Evolutionary conservation across 768 basidiomycete species (phyloP), one percentile per base, ranked within the genome.

Genomic region (Russula compacta): DNA sequence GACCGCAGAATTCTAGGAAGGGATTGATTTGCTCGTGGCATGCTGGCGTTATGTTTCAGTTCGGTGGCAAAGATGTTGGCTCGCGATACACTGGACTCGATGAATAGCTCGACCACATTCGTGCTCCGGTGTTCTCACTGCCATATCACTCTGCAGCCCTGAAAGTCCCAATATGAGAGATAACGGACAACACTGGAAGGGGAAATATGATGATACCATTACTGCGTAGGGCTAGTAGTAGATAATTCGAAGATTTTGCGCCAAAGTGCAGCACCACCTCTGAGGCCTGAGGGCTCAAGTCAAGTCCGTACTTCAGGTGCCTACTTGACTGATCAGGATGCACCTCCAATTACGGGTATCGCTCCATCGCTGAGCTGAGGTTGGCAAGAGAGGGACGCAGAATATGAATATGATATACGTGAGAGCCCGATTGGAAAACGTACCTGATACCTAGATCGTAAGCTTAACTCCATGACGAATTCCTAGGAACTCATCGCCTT

Each of bases 51-150:
- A 53, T 71, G 63, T 72, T 78, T 84, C 53, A 87, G 76, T 72
- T 89, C 87, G 19, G 85, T 87, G 35, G 84, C 87, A 71, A 81
- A 86, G 66, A 92, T 78, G 19, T 80, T 79, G 11, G 74, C 72
- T 32, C 85, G 82, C 52, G 82, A 79, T 10, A 78, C 78, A 55
- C 73, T 72, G n/a, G 77, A 70, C 48, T 71, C 69, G 10, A 71
- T 65, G 73, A 67, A 89, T 82, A 33, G 84, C 86, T 29, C 75
- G 71, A 5, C 86, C 85, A 58, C 80, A 82, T 64, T 85, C 81
- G 50, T 70, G 73, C 69, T 90, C 87, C 24, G 3, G 24, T 29
- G 72, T 89, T 87, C 68, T 85, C 83, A 29, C 24, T 29, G 24
- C 24, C 24, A 69, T 80, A 79, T 77, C 77, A 79, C 63, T 75